Percentiles rank a stretch among this genome's conserved stretches.
These are phyloP conservation scores for Syncephalastrum racemosum DNA, from an alignment of 371 early-diverging fungal genomes.

Conservation along the genomic window DNA sequence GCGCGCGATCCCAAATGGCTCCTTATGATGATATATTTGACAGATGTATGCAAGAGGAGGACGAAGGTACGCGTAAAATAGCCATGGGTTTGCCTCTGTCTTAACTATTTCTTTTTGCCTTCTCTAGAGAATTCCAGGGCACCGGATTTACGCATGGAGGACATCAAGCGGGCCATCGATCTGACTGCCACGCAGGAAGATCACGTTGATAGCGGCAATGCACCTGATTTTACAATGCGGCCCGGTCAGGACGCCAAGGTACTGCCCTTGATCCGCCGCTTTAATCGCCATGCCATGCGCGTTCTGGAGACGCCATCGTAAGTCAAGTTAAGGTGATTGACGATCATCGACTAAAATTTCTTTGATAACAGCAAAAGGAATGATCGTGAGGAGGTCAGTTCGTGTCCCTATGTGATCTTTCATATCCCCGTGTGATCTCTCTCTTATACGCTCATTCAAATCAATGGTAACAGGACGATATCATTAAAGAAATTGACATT, in stretches of 20 bases:
- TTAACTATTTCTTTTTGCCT: neutral
- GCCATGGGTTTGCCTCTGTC: neutral
- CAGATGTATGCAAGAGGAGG: constrained; percentile 78
- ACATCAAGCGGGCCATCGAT: constrained; percentile 71
- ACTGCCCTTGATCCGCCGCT: constrained; percentile 81
- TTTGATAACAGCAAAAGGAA: no score
- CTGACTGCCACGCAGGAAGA: constrained; percentile 81
- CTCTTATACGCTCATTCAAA: no score
- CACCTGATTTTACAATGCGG: constrained; percentile 88
- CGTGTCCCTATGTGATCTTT: no score
- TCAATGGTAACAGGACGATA: constrained; percentile 15
- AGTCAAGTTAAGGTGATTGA: neutral
- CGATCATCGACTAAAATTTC: no score
- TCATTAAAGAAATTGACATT: constrained; percentile 50
- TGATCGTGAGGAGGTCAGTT: no score
- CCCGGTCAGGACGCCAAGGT: constrained; percentile 67
- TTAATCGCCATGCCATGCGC: constrained; percentile 89
- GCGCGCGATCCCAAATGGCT: constrained; percentile 55
- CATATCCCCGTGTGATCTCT: no score
- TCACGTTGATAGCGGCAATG: constrained; percentile 75
- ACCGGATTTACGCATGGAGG: constrained; percentile 52
- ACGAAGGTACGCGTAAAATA: constrained; percentile 50
- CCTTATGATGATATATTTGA: constrained; percentile 84
- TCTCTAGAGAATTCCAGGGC: constrained; percentile 45
- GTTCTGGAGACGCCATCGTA: constrained; percentile 62